Evolutionary conservation across 306 rosid genomes (phyloP).

Genomic region (Dalbergia cultrata): DNA sequence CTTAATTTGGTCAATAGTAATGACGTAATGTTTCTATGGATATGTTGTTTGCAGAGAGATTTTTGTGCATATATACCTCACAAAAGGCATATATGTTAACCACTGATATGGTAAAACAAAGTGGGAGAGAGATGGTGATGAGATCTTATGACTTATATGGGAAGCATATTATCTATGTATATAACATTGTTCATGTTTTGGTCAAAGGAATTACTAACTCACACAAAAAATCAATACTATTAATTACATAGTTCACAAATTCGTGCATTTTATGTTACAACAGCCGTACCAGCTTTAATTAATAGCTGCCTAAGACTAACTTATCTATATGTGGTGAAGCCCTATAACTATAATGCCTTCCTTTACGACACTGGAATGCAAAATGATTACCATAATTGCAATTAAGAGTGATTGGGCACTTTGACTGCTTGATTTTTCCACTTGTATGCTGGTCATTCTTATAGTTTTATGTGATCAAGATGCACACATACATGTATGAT

Average conservation of each 20-base stretch:
- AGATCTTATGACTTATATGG: background rate
- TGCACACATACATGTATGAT: conserved; percentile 13
- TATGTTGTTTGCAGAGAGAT: background rate
- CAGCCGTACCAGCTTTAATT: conserved; percentile 15
- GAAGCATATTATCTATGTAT: background rate
- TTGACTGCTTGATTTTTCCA: conserved; percentile 39
- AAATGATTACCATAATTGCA: conserved; percentile 36
- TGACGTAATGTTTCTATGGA: conserved; percentile 3
- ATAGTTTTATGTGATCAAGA: conserved; percentile 18
- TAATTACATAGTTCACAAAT: conserved; percentile 8
- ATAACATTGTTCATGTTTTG: background rate
- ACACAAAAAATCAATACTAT: background rate
- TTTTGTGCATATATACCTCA: background rate
- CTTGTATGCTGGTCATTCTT: conserved; percentile 24
- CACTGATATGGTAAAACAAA: background rate
- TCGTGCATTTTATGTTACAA: conserved; percentile 17
- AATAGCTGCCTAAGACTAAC: conserved; percentile 14
- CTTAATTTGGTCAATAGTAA: background rate
- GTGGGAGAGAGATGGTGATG: background rate
- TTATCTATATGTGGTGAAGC: conserved; percentile 19
- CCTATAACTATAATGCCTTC: conserved; percentile 35
- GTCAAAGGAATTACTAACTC: background rate
- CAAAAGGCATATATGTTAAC: background rate
- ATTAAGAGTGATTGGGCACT: conserved; percentile 39
- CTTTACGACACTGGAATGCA: conserved; percentile 2